phyloP scores from a whole-genome alignment of 345 rosid genomes.

The Crucihimalaya himalaica region DNA sequence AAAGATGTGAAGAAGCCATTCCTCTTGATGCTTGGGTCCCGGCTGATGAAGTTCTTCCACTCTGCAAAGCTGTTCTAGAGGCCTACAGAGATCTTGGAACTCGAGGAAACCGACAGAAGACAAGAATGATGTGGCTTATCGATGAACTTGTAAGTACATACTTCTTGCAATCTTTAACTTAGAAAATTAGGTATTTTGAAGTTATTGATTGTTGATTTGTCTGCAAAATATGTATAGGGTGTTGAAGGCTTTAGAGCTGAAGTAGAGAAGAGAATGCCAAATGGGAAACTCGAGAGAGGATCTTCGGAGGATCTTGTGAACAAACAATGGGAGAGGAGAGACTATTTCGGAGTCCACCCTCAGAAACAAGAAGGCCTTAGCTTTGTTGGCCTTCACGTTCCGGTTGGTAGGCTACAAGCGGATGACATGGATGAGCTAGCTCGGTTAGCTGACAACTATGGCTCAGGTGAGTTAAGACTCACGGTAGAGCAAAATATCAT shows the following conservation, averaged over 20 bases:
- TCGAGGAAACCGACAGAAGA: constrained; percentile 88
- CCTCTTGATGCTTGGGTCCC: constrained; percentile 98
- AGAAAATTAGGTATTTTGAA: not conserved
- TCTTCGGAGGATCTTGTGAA: constrained; percentile 67
- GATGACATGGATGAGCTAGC: constrained; percentile 95
- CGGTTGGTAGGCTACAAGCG: constrained; percentile 85
- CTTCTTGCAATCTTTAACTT: not conserved
- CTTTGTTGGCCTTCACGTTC: constrained; percentile 81
- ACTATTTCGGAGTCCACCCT: constrained; percentile 75
- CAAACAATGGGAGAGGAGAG: constrained; percentile 84
- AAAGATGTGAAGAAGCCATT: constrained; percentile 84
- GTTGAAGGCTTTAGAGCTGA: constrained; percentile 84
- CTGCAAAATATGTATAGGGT: constrained; percentile 50
- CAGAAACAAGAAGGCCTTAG: constrained; percentile 90
- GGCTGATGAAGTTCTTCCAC: constrained; percentile 67
- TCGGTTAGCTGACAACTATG: constrained; percentile 70
- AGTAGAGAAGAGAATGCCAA: constrained; percentile 74
- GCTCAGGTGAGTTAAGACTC: constrained; percentile 84
- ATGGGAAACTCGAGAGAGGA: constrained; percentile 60
- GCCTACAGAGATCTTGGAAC: constrained; percentile 87
- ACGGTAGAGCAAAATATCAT: constrained; percentile 92
- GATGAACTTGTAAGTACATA: constrained; percentile 78
- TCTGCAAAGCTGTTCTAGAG: constrained; percentile 80
- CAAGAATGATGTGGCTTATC: constrained; percentile 98
- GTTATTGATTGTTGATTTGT: constrained; percentile 17